Conservation (phyloP, 768 basidiomycete species). For the Cantharellus anzutake region DNA sequence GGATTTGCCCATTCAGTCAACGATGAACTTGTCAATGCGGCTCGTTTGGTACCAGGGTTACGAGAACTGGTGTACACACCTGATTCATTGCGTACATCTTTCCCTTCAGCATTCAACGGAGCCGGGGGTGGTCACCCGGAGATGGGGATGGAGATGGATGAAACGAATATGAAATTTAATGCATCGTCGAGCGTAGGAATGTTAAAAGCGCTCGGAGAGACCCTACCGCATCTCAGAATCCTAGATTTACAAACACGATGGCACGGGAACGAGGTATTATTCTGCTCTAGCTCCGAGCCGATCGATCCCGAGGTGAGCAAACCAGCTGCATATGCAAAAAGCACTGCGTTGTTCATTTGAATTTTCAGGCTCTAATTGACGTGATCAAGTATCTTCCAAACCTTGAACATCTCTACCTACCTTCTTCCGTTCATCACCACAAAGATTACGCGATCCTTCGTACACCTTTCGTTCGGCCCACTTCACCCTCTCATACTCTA, state of each 20-base stretch:
- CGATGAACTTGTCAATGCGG: not conserved
- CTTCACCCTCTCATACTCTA: not conserved
- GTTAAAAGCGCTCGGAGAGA: not conserved
- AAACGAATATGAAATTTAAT: not conserved
- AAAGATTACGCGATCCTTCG: not conserved
- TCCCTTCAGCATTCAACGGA: not conserved
- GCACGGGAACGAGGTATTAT: not conserved
- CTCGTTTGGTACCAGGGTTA: not conserved
- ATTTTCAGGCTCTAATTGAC: not conserved
- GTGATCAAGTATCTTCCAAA: not conserved
- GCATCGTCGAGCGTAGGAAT: not conserved
- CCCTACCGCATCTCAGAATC: not conserved
- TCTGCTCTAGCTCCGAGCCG: not conserved
- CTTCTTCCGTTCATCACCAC: not conserved
- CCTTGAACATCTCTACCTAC: not conserved
- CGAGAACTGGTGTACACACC: not conserved
- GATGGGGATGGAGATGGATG: not conserved
- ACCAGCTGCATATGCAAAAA: not conserved
- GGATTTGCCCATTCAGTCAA: not conserved
- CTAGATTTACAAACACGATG: not conserved
- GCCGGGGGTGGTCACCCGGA: not conserved
- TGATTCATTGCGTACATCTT: constrained; percentile 2
- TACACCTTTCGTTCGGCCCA: not conserved
- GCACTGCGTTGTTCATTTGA: not conserved
- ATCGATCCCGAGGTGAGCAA: not conserved